Evolutionary conservation across 805 yeast species (phyloP), one percentile per base, ranked within the genome.

Genomic region (Cyberlindnera lachancei): DNA sequence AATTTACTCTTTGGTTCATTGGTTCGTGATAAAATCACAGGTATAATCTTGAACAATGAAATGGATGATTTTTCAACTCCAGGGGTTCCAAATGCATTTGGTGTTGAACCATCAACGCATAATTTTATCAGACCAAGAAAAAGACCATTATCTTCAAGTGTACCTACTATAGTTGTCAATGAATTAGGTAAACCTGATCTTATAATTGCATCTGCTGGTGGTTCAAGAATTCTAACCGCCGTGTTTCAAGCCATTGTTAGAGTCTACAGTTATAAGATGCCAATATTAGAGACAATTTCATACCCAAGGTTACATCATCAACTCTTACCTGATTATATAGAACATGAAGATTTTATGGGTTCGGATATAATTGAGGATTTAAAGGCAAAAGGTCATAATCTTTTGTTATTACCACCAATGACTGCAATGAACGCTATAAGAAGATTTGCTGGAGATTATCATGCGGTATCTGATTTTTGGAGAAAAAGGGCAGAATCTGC

Each of bases 21-120:
- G 45, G 79, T 90, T 6, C 82, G 79, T 52, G 96, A 90, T 53
- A 77, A 79, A 2, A 53, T 38, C 2, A 88, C 97, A 0, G 97
- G 96, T 3, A 62, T 90, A 7, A 68, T 90, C 8, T 59, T 90
- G 48, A 90, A 90, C 59, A 76, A 85, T 45, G 86, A 90, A 55
- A 88, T 90, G 96, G 96, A 90, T 56, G 97, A 90, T 53, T 90
- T 90, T 50, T 80, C 95, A 7, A 64, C 73, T 20, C 87, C 92
- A 2, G 64, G 70, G 12, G 60, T 67, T 7, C 63, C 70, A 13
- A 90, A 90, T 55, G 79, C 86, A 12, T 90, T 87, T 57, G 81
- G 79, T 17, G 68, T 90, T 30, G 70, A 74, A 8, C 95, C 98
- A 0, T 84, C 95, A 0, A 61, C 74, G 14, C 83, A 70, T 63